Percentiles rank a stretch among this genome's conserved stretches.
phyloP scores from a whole-genome alignment of 2,329 filamentous ascomycete genomes.

The Penicillium sp. region DNA sequence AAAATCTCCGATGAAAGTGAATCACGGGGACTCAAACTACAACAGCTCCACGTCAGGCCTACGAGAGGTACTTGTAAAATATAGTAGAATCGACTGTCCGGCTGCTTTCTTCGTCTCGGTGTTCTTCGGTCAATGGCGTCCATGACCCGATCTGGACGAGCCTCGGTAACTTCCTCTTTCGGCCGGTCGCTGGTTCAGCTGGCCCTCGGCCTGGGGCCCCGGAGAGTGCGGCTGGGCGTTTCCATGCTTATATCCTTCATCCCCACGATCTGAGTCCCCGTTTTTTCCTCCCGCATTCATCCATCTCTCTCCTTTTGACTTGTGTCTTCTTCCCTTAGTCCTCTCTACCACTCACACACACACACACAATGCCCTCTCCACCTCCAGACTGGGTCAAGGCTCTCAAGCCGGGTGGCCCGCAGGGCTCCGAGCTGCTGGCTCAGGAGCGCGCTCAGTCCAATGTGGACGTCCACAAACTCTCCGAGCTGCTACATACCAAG shows the following conservation, averaged over 20 bases:
- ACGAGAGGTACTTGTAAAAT: no score
- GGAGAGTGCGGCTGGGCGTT: not conserved
- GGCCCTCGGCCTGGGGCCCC: constrained; percentile 16
- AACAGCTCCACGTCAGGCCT: no score
- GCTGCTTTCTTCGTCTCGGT: not conserved
- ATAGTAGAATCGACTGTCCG: no score
- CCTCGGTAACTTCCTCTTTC: constrained; percentile 14
- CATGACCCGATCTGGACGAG: constrained; percentile 10
- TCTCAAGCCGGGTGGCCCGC: constrained; percentile 59
- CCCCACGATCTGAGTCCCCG: not conserved
- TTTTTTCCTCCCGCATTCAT: constrained; percentile 1
- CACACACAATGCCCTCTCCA: constrained; percentile 31
- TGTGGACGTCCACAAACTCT: constrained; percentile 61
- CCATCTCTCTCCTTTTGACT: not conserved
- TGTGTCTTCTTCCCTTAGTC: not conserved
- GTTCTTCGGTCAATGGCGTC: constrained; percentile 6
- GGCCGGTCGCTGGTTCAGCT: not conserved
- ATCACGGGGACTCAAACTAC: no score
- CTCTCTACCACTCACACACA: not conserved
- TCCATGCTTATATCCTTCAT: constrained; percentile 7
- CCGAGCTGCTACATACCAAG: constrained; percentile 63
- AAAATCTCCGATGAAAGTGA: no score
- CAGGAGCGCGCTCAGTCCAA: constrained; percentile 63
- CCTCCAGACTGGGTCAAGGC: constrained; percentile 61
- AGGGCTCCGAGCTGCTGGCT: constrained; percentile 63